Evolutionary conservation across 2,329 filamentous ascomycete genomes (phyloP).

Genomic region (Diplodia intermedia): DNA sequence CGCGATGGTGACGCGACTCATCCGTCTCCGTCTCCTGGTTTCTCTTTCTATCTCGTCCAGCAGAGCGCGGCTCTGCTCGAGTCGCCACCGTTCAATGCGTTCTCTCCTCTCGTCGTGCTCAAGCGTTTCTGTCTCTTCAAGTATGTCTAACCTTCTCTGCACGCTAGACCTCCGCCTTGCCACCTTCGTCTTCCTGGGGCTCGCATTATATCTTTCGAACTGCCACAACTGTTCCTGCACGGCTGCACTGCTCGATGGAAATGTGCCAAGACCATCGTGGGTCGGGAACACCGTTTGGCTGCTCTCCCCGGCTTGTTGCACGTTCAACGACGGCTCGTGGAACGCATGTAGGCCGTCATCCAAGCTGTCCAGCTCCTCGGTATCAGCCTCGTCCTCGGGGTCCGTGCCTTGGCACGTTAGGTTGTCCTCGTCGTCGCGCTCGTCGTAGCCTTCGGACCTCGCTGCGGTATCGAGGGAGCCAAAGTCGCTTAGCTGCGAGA

Average conservation of each 20-base stretch:
- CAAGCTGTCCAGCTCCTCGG: conserved; percentile 82
- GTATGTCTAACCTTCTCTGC: conserved; percentile 62
- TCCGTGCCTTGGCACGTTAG: conserved; percentile 53
- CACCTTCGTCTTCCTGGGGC: conserved; percentile 59
- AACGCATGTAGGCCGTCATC: conserved; percentile 93
- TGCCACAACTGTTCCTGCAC: conserved; percentile 84
- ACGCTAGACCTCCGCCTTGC: conserved; percentile 63
- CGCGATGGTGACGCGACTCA: conserved; percentile 62
- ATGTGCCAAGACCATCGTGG: conserved; percentile 91
- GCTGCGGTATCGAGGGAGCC: conserved; percentile 76
- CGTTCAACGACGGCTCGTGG: conserved; percentile 61
- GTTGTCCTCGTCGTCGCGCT: conserved; percentile 55
- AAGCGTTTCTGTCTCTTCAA: conserved; percentile 59
- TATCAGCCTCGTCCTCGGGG: conserved; percentile 67
- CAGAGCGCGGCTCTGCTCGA: conserved; percentile 86
- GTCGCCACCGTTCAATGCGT: conserved; percentile 88
- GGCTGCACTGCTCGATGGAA: conserved; percentile 66
- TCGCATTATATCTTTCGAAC: conserved; percentile 84
- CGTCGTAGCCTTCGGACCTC: conserved; percentile 61
- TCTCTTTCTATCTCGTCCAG: conserved; percentile 89
- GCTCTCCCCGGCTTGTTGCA: conserved; percentile 58
- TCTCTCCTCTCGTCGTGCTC: conserved; percentile 76
- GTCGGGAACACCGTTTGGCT: conserved; percentile 78
- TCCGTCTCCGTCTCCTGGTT: conserved; percentile 70
- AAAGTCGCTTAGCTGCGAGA: conserved; percentile 79